Evolutionary conservation across 2,329 filamentous ascomycete genomes (phyloP).

Genomic region (Falciphora oryzae): DNA sequence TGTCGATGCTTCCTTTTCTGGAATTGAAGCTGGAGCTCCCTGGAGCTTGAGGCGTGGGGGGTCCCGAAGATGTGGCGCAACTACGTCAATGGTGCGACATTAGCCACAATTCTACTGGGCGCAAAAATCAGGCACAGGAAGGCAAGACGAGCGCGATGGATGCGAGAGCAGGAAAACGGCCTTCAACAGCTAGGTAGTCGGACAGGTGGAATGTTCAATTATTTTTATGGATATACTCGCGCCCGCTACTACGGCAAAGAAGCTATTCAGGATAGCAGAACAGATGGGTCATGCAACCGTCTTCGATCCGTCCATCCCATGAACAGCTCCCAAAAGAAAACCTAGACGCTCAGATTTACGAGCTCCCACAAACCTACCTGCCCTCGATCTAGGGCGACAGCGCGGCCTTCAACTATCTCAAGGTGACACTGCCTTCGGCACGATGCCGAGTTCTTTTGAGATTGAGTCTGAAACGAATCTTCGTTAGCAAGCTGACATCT

Average conservation of each 20-base stretch:
- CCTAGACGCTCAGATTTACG: neutral
- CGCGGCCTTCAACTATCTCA: no score
- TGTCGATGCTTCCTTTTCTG: slow-evolving; percentile 9
- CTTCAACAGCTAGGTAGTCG: neutral
- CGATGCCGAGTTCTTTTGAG: no score
- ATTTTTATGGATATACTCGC: neutral
- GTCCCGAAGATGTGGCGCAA: neutral
- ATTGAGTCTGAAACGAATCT: neutral
- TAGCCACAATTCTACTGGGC: neutral
- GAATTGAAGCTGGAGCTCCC: neutral
- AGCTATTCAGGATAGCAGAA: neutral
- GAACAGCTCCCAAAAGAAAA: no score
- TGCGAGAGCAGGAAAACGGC: no score
- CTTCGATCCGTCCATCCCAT: no score
- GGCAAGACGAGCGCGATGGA: no score
- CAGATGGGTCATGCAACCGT: neutral
- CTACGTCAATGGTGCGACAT: neutral
- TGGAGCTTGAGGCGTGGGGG: slow-evolving; percentile 9
- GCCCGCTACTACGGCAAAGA: neutral
- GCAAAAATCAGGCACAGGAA: neutral
- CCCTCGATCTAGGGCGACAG: no score
- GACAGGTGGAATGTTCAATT: neutral
- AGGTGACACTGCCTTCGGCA: no score
- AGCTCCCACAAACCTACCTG: neutral
- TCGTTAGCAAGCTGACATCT: slow-evolving; percentile 1